A percentile compares a stretch with the other conserved stretches of the same genome.
phyloP scores from a whole-genome alignment of 352 stramenopile genomes.

The Phytophthora europaea region DNA sequence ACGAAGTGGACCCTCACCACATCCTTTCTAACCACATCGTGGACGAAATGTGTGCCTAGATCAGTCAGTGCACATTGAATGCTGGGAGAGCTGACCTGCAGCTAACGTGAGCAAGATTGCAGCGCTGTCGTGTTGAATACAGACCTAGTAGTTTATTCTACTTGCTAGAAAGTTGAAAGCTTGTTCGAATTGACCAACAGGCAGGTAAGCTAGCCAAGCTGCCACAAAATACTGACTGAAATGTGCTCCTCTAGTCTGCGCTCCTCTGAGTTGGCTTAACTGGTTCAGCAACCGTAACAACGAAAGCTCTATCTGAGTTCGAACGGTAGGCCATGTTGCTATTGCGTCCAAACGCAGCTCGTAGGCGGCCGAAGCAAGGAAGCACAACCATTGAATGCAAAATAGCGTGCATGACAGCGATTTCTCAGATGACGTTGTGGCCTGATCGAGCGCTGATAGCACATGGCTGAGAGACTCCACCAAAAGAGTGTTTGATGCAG shows the following conservation, averaged over 20 bases:
- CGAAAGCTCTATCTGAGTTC: conserved; percentile 42
- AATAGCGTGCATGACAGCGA: conserved; percentile 34
- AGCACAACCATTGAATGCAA: conserved; percentile 54
- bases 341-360: conserved; percentile 23
- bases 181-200: conserved; percentile 33
- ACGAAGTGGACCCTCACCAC: conserved; percentile 94
- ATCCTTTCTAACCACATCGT: conserved; percentile 94
- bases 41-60: conserved; percentile 71
- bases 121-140: conserved; percentile 25
- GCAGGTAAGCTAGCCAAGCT: conserved; percentile 45
- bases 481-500: conserved; percentile 10
- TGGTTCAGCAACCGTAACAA: conserved; percentile 48
- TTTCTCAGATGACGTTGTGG: conserved; percentile 29
- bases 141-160: conserved; percentile 20
- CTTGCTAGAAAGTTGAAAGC: conserved; percentile 38
- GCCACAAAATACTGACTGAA: conserved; percentile 45
- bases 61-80: conserved; percentile 2
- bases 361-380: conserved; percentile 20
- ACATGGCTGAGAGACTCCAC: conserved; percentile 41
- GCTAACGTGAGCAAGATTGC: conserved; percentile 24
- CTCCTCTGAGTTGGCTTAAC: conserved; percentile 23
- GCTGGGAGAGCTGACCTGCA: conserved; percentile 6
- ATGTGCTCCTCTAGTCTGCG: conserved; percentile 9
- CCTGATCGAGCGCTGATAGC: conserved; percentile 32
- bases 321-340: conserved; percentile 10